These are phyloP conservation scores for Rostrohypoxylon terebratum DNA, from an alignment of 495 filamentous ascomycete genomes.

Conservation along the genomic window DNA sequence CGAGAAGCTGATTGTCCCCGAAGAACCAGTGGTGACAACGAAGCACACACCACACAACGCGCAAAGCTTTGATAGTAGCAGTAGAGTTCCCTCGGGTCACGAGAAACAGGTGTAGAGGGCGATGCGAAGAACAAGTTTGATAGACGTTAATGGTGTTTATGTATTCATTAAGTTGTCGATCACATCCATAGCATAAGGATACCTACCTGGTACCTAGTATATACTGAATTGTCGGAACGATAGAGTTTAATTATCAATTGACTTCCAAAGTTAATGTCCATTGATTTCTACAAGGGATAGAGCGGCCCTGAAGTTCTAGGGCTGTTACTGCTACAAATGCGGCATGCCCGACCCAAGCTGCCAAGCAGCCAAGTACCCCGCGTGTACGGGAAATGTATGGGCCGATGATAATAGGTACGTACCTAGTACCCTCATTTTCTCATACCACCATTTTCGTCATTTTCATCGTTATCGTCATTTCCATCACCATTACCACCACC, in stretches of 20 bases:
- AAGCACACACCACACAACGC: constrained; percentile 8
- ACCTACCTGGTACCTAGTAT: too few species aligned
- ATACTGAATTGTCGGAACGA: too few species aligned
- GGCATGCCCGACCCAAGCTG: too few species aligned
- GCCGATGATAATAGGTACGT: neutral
- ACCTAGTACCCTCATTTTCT: constrained; percentile 11
- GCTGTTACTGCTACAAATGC: too few species aligned
- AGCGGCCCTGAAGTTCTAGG: too few species aligned
- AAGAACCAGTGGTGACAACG: constrained; percentile 13
- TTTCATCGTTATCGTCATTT: neutral
- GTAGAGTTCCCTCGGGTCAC: constrained; percentile 7
- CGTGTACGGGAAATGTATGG: constrained; percentile 5
- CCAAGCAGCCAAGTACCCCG: too few species aligned
- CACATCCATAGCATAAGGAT: too few species aligned
- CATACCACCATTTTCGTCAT: constrained; percentile 17
- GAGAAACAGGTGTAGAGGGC: constrained; percentile 28
- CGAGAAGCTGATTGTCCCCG: constrained; percentile 30
- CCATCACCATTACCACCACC: neutral
- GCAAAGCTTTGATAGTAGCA: constrained; percentile 26
- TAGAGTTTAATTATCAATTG: too few species aligned
- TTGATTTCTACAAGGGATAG: too few species aligned
- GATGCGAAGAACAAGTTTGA: neutral
- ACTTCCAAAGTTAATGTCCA: too few species aligned
- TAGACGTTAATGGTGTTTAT: neutral
- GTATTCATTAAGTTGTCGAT: neutral